Evolutionary conservation across 257 asterid genomes (phyloP).

Genomic region (Salvia miltiorrhiza): DNA sequence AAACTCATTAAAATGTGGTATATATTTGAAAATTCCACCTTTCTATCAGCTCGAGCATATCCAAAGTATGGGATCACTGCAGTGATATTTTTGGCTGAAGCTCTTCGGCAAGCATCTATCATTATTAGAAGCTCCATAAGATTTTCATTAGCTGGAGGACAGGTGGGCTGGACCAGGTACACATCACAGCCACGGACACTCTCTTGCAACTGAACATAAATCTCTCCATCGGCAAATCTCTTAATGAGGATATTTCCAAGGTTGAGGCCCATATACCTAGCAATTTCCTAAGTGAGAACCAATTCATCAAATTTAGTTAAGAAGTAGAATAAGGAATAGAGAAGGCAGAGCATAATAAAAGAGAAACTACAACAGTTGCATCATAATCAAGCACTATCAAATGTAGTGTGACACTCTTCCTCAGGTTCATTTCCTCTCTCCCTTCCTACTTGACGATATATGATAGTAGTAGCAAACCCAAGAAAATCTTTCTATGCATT

Average conservation of each 20-base stretch:
- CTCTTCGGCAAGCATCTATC: conserved; percentile 97
- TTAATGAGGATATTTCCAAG: conserved; percentile 60
- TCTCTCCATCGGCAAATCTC: conserved; percentile 95
- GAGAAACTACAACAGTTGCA: background rate
- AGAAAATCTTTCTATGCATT: background rate
- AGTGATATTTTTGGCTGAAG: conserved; percentile 83
- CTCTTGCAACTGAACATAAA: conserved; percentile 89
- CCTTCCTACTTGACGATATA: background rate
- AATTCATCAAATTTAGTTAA: conserved; percentile 9
- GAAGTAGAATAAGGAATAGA: background rate
- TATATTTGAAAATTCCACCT: conserved; percentile 40
- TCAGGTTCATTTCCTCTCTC: background rate
- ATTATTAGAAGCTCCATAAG: conserved; percentile 89
- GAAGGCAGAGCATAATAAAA: background rate
- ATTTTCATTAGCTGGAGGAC: conserved; percentile 91
- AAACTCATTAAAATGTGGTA: background rate
- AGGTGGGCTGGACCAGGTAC: conserved; percentile 73
- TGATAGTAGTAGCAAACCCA: background rate
- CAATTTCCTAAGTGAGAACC: conserved; percentile 59
- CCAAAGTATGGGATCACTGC: conserved; percentile 93
- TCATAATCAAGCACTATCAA: conserved; percentile 7
- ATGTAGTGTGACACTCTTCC: background rate
- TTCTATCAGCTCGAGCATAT: conserved; percentile 92
- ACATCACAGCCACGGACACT: conserved; percentile 95
- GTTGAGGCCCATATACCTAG: conserved; percentile 89